A percentile compares a stretch with the other conserved stretches of the same genome.
Conservation (phyloP, 208 protist species). For the Leishmania mexicana region DNA sequence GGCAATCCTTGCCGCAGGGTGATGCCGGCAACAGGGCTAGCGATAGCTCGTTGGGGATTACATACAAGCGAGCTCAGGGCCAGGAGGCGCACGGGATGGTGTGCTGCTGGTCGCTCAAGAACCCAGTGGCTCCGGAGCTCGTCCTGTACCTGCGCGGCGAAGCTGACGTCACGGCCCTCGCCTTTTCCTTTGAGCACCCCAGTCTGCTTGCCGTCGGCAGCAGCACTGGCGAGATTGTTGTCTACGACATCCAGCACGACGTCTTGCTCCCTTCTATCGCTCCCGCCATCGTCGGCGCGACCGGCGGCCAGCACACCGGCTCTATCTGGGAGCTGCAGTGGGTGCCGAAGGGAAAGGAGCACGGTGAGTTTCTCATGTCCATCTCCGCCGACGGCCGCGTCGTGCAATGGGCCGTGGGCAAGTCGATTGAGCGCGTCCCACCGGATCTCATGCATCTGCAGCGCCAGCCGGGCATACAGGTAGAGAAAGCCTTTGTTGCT, state of each 20-base stretch:
- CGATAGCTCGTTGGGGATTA: not conserved
- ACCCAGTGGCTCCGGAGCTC: constrained; percentile 90
- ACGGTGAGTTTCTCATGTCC: constrained; percentile 94
- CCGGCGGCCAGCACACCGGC: constrained; percentile 91
- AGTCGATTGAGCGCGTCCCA: constrained; percentile 89
- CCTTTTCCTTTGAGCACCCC: constrained; percentile 92
- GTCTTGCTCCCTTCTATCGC: constrained; percentile 71
- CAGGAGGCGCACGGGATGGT: constrained; percentile 78
- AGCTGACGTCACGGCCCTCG: constrained; percentile 90
- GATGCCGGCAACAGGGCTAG: not conserved
- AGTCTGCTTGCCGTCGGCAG: constrained; percentile 94
- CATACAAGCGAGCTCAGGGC: constrained; percentile 14
- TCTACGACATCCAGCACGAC: constrained; percentile 94
- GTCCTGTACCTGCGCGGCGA: constrained; percentile 76
- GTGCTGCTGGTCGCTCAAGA: constrained; percentile 98
- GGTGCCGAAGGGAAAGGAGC: constrained; percentile 88
- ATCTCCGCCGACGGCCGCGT: constrained; percentile 96
- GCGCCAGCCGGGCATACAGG: constrained; percentile 70
- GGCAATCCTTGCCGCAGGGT: constrained; percentile 1
- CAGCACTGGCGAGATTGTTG: constrained; percentile 91
- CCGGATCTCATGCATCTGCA: constrained; percentile 94
- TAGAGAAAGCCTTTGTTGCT: constrained; percentile 74
- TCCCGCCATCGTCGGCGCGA: constrained; percentile 40
- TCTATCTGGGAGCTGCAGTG: constrained; percentile 95
- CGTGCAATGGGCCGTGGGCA: constrained; percentile 95